A percentile compares a stretch with the other conserved stretches of the same genome.
phyloP scores from a whole-genome alignment of 1,139 yeast species.

The Komagataea norvegica region DNA sequence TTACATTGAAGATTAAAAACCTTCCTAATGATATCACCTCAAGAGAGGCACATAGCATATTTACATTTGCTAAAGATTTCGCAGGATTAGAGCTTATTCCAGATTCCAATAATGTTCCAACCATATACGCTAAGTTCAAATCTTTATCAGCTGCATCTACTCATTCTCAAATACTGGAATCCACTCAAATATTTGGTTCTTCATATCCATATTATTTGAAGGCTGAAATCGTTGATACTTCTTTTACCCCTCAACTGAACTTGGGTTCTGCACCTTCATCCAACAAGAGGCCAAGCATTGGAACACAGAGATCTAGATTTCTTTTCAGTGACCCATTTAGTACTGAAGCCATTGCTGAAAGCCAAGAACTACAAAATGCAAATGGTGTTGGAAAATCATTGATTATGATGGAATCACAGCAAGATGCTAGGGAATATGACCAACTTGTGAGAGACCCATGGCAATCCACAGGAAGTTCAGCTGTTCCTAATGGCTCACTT shows the following conservation, averaged over 20 bases:
- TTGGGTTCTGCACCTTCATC: slow-evolving; percentile 24
- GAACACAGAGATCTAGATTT: slow-evolving; percentile 61
- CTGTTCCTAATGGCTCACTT: slow-evolving; percentile 10
- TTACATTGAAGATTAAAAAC: slow-evolving; percentile 42
- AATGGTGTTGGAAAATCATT: slow-evolving; percentile 49
- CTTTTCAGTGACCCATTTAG: slow-evolving; percentile 64
- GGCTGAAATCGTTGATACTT: slow-evolving; percentile 45
- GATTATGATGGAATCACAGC: slow-evolving; percentile 51
- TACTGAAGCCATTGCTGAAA: slow-evolving; percentile 26
- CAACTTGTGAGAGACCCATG: slow-evolving; percentile 43
- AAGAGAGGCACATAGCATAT: slow-evolving; percentile 74
- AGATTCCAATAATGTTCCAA: slow-evolving; percentile 25
- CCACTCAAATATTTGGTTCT: slow-evolving; percentile 61
- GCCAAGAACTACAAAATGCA: slow-evolving; percentile 21
- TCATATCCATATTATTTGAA: slow-evolving; percentile 44
- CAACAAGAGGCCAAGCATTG: slow-evolving; percentile 49
- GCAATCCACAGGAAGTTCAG: slow-evolving; percentile 18
- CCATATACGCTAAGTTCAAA: slow-evolving; percentile 60
- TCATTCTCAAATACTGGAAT: slow-evolving; percentile 64
- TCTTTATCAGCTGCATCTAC: slow-evolving; percentile 62
- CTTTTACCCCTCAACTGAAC: slow-evolving; percentile 30
- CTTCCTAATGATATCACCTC: slow-evolving; percentile 68
- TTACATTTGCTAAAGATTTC: slow-evolving; percentile 77
- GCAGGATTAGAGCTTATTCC: slow-evolving; percentile 50
- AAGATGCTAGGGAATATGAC: slow-evolving; percentile 49